phyloP scores from a whole-genome alignment of 2,329 filamentous ascomycete species.

The Zelopaecilomyces penicillatus region DNA sequence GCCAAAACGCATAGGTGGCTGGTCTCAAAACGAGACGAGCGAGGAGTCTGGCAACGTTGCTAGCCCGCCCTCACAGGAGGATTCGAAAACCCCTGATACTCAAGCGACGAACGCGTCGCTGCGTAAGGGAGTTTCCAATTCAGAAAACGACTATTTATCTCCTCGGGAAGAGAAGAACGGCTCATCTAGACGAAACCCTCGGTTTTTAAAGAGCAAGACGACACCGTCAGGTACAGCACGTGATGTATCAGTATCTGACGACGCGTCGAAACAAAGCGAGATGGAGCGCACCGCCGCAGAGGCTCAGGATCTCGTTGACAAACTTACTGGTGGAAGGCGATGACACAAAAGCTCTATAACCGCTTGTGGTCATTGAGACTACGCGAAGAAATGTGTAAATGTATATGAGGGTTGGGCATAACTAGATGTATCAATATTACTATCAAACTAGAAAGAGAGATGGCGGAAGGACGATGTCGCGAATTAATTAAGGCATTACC shows the following conservation, averaged over 20 bases:
- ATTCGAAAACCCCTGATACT: not conserved
- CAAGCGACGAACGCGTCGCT: no score
- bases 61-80: not conserved
- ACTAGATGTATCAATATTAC: no score
- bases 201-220: slow-evolving; percentile 1
- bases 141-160: not conserved
- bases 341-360: not conserved
- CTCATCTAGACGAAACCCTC: not conserved
- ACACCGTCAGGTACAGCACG: not conserved
- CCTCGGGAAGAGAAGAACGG: not conserved
- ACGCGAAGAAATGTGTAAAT: no score
- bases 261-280: not conserved
- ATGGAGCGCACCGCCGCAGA: slow-evolving; percentile 6
- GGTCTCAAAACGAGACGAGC: not conserved
- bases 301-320: slow-evolving; percentile 7
- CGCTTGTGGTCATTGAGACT: no score
- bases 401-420: no score
- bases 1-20: slow-evolving; percentile 4
- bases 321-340: slow-evolving; percentile 3
- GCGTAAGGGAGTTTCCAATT: not conserved
- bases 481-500: no score
- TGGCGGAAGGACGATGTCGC: no score
- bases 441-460: no score
- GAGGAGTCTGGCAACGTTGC: not conserved
- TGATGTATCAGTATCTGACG: not conserved